Evolutionary conservation across 108 stramenopile genomes (phyloP).

Genomic region (Pseudonitzschia multiseries): DNA sequence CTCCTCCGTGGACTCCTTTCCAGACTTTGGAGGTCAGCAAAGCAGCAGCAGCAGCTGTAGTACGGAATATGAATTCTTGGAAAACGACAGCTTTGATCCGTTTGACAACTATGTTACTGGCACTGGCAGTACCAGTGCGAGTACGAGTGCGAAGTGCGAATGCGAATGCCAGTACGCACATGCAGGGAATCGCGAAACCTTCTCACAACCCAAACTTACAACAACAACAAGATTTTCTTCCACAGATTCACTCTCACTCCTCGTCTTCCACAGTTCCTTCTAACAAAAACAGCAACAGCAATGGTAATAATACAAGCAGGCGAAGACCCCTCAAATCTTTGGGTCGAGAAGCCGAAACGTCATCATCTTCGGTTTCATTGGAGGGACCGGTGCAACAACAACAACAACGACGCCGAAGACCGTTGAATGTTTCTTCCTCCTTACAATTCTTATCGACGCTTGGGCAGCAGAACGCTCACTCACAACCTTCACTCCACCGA

Average conservation of each 20-base stretch:
- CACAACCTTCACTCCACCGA: no score
- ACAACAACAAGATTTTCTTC: neutral
- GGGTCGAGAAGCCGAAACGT: no score
- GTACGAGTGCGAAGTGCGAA: no score
- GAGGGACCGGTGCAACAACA: neutral
- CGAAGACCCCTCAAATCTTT: no score
- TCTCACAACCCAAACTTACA: neutral
- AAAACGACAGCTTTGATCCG: neutral
- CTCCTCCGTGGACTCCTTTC: neutral
- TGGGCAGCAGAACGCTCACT: no score
- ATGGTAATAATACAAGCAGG: no score
- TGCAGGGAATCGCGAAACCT: neutral
- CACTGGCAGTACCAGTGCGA: no score
- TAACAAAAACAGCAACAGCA: no score
- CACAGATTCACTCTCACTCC: neutral
- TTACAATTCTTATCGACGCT: no score
- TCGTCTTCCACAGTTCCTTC: no score
- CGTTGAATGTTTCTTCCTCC: no score
- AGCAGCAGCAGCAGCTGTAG: neutral
- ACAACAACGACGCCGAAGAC: conserved; percentile 16
- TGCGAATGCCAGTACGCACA: neutral
- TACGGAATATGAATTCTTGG: neutral
- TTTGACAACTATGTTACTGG: neutral
- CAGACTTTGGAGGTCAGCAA: neutral
- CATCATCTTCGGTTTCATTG: no score